Base-by-base conservation (phyloP, 371 early-diverging fungal genomes). In the Syncephalastrum contaminatum region DNA sequence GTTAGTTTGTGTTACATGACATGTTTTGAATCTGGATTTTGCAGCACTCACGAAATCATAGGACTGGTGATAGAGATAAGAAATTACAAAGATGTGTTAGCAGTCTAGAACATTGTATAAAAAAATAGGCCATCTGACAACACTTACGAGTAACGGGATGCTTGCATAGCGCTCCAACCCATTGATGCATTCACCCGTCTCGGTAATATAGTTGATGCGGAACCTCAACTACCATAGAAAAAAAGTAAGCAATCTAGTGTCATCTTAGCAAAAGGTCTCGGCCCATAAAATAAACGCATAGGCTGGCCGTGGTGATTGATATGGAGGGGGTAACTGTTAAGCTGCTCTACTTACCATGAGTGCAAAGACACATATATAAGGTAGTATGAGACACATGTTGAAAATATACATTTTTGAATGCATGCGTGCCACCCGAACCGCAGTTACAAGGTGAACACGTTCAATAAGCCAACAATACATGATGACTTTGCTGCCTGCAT, bases 151-250 rank as follows among this genome's bases (percentile, higher is more conserved):
- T 16, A 83, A 63, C 10, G 71, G 72, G 48, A 83, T 62, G 59
- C 80, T 77, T 19, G 84, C 80, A 51, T 74, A 45, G 0, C 65
- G 74, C 55, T 75, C 69, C 22, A 81, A 56, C 25, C 81, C 82
- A 59, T 80, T 81, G 25, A 63, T 70, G 54, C 84, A 83, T 20
- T 54, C 53, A 7, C 77, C 81, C 48, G 73, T 63, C 1, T 64
- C 59, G 39, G 70, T 68, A 24, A 83, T 43, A 44, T 72, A 73
- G 4, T 68, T 73, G 22, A 72, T 73, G 21, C 80, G 64, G 54
- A 51, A 74, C 13, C 60, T 53, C 40, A 75, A 30, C 67, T 67
- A 43, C 51, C 20, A 44, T 41, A 20, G 27, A 27, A 54, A n/a
- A 25, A n/a, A 24, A 50, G 21, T 12, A 40, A 8, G 25, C 25